Evolutionary conservation across 2,329 filamentous ascomycete species (phyloP), one percentile per base, ranked within the genome.

Genomic region (Sporothrix dimorphospora): DNA sequence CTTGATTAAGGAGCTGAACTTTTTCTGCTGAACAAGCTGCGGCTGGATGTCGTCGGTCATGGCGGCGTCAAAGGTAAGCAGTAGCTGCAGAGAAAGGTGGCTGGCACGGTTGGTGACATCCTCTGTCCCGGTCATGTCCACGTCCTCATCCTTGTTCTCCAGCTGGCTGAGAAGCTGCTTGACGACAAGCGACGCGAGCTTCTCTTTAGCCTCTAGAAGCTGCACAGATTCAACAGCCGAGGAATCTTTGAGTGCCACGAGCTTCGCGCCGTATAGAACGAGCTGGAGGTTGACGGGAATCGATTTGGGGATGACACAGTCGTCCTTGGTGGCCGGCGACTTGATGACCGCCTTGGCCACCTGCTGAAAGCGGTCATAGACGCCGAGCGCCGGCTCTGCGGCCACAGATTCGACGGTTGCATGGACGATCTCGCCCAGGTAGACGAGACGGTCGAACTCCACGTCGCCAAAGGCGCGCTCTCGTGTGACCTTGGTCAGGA

Each of bases 401-500:
- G 65, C 9, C 3, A 34, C 45, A 0, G 38, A 16, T 11, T 27
- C 47, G 11, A 34, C 59, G 0, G 55, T 19, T 8, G 30, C 12
- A 14, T 68, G 7, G 7, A 76, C 70, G 4, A 70, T 38, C 65
- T 78, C 72, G 7, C 79, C 81, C 21, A 83, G 68, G 4, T 75
- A 71, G 11, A 80, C 77, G 6, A 84, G 72, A 21, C 82, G 77
- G 16, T 78, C 74, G 68, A 82, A 88, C 1, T 73, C 76, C 79
- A 87, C 83, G 0, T 78, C 80, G 8, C 21, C 69, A 71, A 86
- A 86, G 0, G 85, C 87, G 0, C 86, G 82, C n/a, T 82, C 81
- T 5, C 79, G 77, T 82, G 87, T 86, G 30, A 88, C 78, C 75
- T 85, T 88, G 2, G 82, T 77, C 74, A 84, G 82, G 65, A 89